Evolutionary conservation across 306 rosid genomes (phyloP).

Genomic region (Cucumis melo): DNA sequence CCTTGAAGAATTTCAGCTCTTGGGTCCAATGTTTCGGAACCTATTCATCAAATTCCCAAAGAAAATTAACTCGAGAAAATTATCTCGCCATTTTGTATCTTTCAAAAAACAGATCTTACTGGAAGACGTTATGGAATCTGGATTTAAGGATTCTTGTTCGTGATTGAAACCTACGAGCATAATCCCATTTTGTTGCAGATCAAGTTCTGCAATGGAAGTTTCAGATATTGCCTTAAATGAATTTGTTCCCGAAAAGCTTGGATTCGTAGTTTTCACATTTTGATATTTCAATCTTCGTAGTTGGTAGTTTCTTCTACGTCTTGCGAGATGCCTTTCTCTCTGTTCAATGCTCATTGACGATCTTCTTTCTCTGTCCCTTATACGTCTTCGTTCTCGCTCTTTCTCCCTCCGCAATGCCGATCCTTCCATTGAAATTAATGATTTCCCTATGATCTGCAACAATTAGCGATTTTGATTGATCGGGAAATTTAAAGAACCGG

Average conservation of each 20-base stretch:
- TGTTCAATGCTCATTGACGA: conserved; percentile 76
- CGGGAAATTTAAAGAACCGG: no score
- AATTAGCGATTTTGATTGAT: no score
- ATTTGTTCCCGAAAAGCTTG: background rate
- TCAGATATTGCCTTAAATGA: background rate
- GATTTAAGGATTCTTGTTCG: conserved; percentile 15
- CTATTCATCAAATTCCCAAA: conserved; percentile 6
- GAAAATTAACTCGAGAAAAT: background rate
- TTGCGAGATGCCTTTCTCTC: conserved; percentile 62
- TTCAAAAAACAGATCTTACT: conserved; percentile 12
- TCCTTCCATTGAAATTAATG: conserved; percentile 26
- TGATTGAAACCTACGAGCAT: conserved; percentile 11
- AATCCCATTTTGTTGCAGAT: background rate
- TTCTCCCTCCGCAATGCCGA: conserved; percentile 38
- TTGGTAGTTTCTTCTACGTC: conserved; percentile 79
- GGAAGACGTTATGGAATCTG: conserved; percentile 2
- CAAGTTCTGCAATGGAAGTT: background rate
- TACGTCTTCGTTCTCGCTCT: conserved; percentile 65
- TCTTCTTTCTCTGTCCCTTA: conserved; percentile 65
- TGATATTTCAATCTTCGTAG: conserved; percentile 59
- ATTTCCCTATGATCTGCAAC: background rate
- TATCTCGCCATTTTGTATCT: background rate
- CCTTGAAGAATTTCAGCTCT: conserved; percentile 11
- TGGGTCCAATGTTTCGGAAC: conserved; percentile 25
- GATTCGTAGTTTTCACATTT: conserved; percentile 9